These are phyloP conservation scores for Starmerella powellii DNA, from an alignment of 805 yeast genomes.

Conservation along the genomic window DNA sequence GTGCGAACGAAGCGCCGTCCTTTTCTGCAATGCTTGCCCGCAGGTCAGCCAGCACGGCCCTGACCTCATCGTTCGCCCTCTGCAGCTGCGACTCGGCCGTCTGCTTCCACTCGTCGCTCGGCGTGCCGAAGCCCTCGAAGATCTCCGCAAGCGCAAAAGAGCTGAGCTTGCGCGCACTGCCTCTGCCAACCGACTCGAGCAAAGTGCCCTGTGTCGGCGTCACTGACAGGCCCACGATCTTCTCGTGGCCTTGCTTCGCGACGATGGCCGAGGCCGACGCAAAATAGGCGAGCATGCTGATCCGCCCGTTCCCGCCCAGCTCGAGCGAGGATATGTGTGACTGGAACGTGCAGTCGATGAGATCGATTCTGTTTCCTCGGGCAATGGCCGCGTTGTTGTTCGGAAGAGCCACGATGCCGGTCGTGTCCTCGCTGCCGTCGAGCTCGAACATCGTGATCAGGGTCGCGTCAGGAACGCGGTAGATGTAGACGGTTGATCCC, in stretches of 20 bases:
- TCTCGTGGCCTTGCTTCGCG: slow-evolving; percentile 8
- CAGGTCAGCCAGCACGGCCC: slow-evolving; percentile 34
- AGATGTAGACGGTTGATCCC: background rate
- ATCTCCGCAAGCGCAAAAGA: slow-evolving; percentile 26
- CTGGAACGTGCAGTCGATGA: slow-evolving; percentile 20
- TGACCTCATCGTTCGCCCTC: slow-evolving; percentile 28
- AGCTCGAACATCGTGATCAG: slow-evolving; percentile 8
- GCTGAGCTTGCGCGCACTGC: slow-evolving; percentile 12
- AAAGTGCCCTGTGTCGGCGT: slow-evolving; percentile 19
- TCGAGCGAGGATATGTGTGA: slow-evolving; percentile 10
- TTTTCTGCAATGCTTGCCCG: slow-evolving; percentile 33
- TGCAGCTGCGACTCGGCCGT: slow-evolving; percentile 32
- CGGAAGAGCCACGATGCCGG: slow-evolving; percentile 17
- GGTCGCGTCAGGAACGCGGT: slow-evolving; percentile 7
- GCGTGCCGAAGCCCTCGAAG: slow-evolving; percentile 29
- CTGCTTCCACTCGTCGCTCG: background rate
- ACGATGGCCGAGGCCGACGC: slow-evolving; percentile 11
- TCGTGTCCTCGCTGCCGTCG: slow-evolving; percentile 3
- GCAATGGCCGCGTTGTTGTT: slow-evolving; percentile 14
- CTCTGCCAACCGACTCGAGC: slow-evolving; percentile 21
- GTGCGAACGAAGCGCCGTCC: slow-evolving; percentile 19
- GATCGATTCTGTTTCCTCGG: slow-evolving; percentile 6
- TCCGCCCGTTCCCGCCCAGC: background rate
- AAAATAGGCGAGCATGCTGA: slow-evolving; percentile 13
- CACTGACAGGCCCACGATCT: slow-evolving; percentile 21